These are phyloP conservation scores for Phalaenopsis equestris DNA, from an alignment of 106 monocot genomes.

Conservation along the genomic window DNA sequence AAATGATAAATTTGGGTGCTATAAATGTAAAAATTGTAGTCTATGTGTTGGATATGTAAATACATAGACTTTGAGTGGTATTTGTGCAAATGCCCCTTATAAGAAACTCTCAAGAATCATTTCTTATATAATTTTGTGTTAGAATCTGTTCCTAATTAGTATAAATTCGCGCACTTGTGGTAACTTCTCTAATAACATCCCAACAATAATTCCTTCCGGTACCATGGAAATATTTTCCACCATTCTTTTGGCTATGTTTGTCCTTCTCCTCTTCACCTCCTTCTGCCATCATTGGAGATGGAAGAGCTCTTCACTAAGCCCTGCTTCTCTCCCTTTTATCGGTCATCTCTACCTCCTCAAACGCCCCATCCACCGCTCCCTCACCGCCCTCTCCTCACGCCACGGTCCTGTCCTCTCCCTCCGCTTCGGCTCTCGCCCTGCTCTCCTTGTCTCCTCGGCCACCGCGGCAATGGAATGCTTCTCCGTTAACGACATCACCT, in stretches of 20 bases:
- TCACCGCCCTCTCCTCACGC: constrained; percentile 21
- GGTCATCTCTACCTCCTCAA: constrained; percentile 51
- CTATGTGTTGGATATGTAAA: too few relatives aligned
- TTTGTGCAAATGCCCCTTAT: too few relatives aligned
- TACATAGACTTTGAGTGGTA: too few relatives aligned
- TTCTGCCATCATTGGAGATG: background rate
- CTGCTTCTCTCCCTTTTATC: constrained; percentile 7
- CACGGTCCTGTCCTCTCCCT: constrained; percentile 33
- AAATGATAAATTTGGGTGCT: too few relatives aligned
- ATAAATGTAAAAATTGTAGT: too few relatives aligned
- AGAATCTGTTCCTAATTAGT: too few relatives aligned
- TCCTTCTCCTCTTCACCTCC: background rate
- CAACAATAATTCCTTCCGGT: too few relatives aligned
- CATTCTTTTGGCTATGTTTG: background rate
- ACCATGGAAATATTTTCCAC: background rate
- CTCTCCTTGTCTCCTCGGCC: constrained; percentile 38
- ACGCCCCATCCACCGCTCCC: constrained; percentile 31
- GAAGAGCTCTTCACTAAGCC: background rate
- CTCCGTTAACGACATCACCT: constrained; percentile 31
- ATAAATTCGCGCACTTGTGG: too few relatives aligned
- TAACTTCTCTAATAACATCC: too few relatives aligned
- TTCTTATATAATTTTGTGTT: too few relatives aligned
- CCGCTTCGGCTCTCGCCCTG: constrained; percentile 42
- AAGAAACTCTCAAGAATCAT: too few relatives aligned
- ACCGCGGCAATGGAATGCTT: constrained; percentile 41